Conservation (phyloP, 345 rosid genomes). For the Punica granatum region DNA sequence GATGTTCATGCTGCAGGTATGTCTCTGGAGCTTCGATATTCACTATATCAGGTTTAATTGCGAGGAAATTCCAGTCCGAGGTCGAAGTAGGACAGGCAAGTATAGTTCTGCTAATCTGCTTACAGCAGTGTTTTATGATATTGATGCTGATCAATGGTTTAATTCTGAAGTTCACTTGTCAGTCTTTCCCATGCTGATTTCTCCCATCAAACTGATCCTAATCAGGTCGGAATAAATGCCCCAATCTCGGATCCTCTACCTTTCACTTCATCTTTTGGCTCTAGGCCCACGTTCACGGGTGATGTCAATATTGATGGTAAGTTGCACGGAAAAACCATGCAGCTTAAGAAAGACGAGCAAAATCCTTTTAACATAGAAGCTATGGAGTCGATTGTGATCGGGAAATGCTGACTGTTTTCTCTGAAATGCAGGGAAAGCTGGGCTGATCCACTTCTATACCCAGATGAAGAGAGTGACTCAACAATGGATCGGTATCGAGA, state of each 20-base stretch:
- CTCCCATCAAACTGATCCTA: neutral
- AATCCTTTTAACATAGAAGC: neutral
- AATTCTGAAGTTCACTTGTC: neutral
- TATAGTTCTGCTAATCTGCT: neutral
- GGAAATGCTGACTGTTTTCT: neutral
- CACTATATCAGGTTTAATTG: slow-evolving; percentile 79
- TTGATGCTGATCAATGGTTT: neutral
- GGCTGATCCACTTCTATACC: slow-evolving; percentile 40
- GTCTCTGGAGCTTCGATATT: slow-evolving; percentile 86
- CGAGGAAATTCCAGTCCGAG: slow-evolving; percentile 88
- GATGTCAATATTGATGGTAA: slow-evolving; percentile 47
- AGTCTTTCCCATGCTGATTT: neutral
- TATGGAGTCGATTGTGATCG: neutral
- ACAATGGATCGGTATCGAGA: slow-evolving; percentile 35
- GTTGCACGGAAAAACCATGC: neutral
- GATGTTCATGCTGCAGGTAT: slow-evolving; percentile 35
- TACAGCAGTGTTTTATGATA: neutral
- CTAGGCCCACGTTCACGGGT: slow-evolving; percentile 41
- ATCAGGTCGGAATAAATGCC: slow-evolving; percentile 55
- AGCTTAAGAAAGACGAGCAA: neutral
- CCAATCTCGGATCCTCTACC: slow-evolving; percentile 38
- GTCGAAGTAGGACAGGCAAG: slow-evolving; percentile 90
- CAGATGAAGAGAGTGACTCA: slow-evolving; percentile 45
- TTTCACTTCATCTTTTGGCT: slow-evolving; percentile 30
- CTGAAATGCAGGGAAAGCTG: slow-evolving; percentile 37